Evolutionary conservation across 2,329 filamentous ascomycete genomes (phyloP).

Genomic region (Epichloe elymi): DNA sequence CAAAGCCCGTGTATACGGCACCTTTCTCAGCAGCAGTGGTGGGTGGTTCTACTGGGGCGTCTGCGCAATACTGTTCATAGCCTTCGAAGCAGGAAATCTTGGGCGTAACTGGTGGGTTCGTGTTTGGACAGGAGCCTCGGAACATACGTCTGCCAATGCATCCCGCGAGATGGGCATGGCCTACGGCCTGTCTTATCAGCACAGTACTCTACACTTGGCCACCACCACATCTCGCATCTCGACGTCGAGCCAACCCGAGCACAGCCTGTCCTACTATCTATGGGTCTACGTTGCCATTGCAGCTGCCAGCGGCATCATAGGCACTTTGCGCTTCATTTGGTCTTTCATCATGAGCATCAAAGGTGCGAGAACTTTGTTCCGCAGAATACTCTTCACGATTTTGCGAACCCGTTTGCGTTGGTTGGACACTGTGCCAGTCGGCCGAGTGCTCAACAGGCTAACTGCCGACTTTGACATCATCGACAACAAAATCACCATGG

Average conservation of each 20-base stretch:
- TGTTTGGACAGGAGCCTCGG: constrained; percentile 40
- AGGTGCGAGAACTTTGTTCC: constrained; percentile 57
- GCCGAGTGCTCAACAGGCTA: constrained; percentile 65
- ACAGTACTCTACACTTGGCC: constrained; percentile 28
- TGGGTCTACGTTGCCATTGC: constrained; percentile 53
- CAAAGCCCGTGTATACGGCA: constrained; percentile 50
- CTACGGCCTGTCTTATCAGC: constrained; percentile 34
- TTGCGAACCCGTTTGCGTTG: constrained; percentile 63
- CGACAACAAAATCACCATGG: constrained; percentile 52
- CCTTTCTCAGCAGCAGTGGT: constrained; percentile 55
- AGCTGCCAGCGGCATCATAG: constrained; percentile 40
- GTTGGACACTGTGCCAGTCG: constrained; percentile 68
- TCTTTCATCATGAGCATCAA: constrained; percentile 52
- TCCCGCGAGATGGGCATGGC: constrained; percentile 23
- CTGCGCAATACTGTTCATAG: constrained; percentile 39
- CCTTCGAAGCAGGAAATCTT: constrained; percentile 40
- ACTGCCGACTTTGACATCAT: constrained; percentile 65
- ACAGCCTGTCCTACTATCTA: constrained; percentile 49
- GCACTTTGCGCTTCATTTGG: constrained; percentile 49
- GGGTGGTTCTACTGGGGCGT: constrained; percentile 46
- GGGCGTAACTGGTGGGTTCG: constrained; percentile 51
- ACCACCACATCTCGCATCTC: constrained; percentile 15
- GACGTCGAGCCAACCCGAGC: constrained; percentile 13
- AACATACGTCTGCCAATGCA: constrained; percentile 1
- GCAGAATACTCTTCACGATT: constrained; percentile 51